Conservation (phyloP, 768 basidiomycete genomes). For the Hydnum rufescens region DNA sequence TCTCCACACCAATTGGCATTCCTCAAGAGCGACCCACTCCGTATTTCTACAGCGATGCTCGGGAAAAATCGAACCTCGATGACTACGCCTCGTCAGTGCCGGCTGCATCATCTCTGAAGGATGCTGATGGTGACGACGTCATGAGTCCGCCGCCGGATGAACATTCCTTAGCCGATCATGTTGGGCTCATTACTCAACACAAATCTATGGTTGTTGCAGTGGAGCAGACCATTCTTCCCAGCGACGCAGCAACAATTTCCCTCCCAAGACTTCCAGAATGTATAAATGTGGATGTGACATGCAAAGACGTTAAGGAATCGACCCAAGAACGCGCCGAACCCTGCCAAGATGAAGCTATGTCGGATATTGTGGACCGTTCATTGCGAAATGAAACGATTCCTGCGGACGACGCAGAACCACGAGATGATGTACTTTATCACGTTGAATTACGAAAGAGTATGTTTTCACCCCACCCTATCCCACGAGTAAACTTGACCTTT, state of each 20-base stretch:
- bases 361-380: no score
- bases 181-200: no score
- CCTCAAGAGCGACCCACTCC: background rate
- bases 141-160: slow-evolving; percentile 13
- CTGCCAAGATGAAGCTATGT: no score
- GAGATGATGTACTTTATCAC: slow-evolving; percentile 24
- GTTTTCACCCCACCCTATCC: slow-evolving; percentile 12
- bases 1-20: background rate
- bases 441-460: slow-evolving; percentile 37
- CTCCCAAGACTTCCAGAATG: background rate
- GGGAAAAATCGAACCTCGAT: background rate
- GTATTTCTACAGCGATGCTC: background rate
- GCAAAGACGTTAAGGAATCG: no score
- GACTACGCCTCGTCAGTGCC: background rate
- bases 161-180: no score
- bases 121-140: slow-evolving; percentile 53
- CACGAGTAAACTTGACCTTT: background rate
- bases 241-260: background rate
- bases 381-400: no score
- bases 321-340: no score
- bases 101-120: slow-evolving; percentile 23
- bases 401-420: no score
- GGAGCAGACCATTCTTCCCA: no score
- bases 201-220: no score
- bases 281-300: no score